Conservation (phyloP, 805 yeast genomes). For the Peterozyma xylosa region DNA sequence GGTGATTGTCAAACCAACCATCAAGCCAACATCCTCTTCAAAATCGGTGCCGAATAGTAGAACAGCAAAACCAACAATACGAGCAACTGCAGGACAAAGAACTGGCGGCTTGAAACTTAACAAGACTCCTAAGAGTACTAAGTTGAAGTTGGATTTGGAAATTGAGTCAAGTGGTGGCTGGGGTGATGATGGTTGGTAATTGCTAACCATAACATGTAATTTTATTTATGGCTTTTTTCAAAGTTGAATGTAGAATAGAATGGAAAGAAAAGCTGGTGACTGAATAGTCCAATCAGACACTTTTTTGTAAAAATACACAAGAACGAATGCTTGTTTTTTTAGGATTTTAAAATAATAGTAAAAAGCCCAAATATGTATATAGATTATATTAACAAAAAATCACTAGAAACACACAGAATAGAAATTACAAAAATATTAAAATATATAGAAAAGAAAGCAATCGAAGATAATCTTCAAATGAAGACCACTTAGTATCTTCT, state of each 20-base stretch:
- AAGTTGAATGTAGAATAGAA: no score
- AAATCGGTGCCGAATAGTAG: background rate
- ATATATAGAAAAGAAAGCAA: background rate
- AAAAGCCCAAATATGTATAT: slow-evolving; percentile 8
- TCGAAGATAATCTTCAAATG: background rate
- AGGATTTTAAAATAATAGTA: slow-evolving; percentile 15
- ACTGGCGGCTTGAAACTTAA: slow-evolving; percentile 15
- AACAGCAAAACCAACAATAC: background rate
- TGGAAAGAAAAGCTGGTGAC: no score
- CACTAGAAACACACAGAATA: no score
- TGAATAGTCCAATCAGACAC: no score
- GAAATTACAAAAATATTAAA: slow-evolving; percentile 1
- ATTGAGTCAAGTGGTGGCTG: slow-evolving; percentile 31
- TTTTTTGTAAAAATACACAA: no score
- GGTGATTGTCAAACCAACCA: background rate
- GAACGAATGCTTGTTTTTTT: background rate
- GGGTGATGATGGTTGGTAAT: slow-evolving; percentile 32
- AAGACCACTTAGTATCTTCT: slow-evolving; percentile 29
- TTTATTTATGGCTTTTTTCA: no score
- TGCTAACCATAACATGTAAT: no score
- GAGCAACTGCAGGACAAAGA: slow-evolving; percentile 1
- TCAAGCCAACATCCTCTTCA: slow-evolving; percentile 2
- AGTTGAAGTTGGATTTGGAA: slow-evolving; percentile 25
- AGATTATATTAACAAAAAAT: no score
- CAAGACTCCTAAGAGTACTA: slow-evolving; percentile 15